Base-by-base conservation (phyloP, 2,329 filamentous ascomycete genomes). In the Knoxdaviesia capensis region DNA sequence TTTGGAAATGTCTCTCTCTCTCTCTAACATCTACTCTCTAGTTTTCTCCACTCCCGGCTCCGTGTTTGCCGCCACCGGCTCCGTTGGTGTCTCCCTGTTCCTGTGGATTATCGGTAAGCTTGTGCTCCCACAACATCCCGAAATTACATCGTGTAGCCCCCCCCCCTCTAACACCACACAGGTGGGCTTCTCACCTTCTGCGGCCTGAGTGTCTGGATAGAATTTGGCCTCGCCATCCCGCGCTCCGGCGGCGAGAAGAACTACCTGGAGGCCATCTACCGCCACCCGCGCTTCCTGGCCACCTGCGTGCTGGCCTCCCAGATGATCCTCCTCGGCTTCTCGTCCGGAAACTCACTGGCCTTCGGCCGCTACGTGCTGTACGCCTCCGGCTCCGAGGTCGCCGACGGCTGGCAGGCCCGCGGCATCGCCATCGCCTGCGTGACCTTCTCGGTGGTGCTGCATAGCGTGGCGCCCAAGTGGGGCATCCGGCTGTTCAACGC, bases 171-270 rank as follows among this genome's bases (percentile, higher is more conserved):
- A 20, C 20, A 20, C 20, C 20, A 20, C 53, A 43, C 45, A 44
- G 63, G 64, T 11, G 65, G 64, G 31, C 55, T 75, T 40, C 58
- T 77, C 29, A 69, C 73, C 3, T 71, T 72, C 48, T 66, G 62
- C 47, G 73, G 73, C 28, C 59, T 77, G 8, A 68, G 66, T 43
- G 71, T 79, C 5, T 77, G 70, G 52, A 64, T 78, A 40, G 74
- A 77, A 50, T 77, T 76, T 48, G 74, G 73, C 29, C 62, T 73
- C 4, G 71, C 69, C 4, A 74, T 77, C 34, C 74, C 74, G 3
- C 61, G 68, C 34, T 74, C 69, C 9, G 74, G 74, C 9, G 74
- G 74, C 20, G 73, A 77, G 47, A 78, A 78, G 61, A 74, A 76
- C 53, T 78, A 78, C 51, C 67, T 78, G 9, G 74, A 78, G 50